Evolutionary conservation across 768 basidiomycete species (phyloP).

Genomic region (Mycena crocata): DNA sequence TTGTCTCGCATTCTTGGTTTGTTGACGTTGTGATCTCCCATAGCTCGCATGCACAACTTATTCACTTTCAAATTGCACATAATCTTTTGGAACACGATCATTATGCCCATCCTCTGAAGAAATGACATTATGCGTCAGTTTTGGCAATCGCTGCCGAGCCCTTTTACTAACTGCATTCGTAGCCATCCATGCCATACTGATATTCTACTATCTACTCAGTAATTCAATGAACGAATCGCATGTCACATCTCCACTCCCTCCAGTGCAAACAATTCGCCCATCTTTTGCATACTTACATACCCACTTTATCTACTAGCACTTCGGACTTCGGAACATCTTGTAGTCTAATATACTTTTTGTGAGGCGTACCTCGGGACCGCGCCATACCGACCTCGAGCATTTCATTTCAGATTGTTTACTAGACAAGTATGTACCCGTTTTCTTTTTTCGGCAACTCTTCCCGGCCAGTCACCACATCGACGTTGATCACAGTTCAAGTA

Average conservation of each 20-base stretch:
- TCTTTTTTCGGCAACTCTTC: too few relatives aligned
- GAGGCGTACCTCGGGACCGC: neutral
- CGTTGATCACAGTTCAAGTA: too few relatives aligned
- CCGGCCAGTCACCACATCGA: too few relatives aligned
- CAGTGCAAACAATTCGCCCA: constrained; percentile 9
- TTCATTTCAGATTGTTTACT: neutral
- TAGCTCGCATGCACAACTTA: constrained; percentile 15
- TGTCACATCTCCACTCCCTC: constrained; percentile 15
- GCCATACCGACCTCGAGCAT: too few relatives aligned
- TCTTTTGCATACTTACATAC: constrained; percentile 25
- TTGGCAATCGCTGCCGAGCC: neutral
- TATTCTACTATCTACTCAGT: constrained; percentile 24
- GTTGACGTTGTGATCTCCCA: neutral
- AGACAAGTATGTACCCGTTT: too few relatives aligned
- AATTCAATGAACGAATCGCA: constrained; percentile 22
- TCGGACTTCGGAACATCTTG: constrained; percentile 5
- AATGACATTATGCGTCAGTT: constrained; percentile 32
- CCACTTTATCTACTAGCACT: constrained; percentile 16
- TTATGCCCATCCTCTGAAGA: constrained; percentile 31
- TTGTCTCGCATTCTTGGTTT: neutral
- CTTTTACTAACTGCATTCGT: constrained; percentile 3
- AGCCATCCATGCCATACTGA: constrained; percentile 25
- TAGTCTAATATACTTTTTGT: constrained; percentile 16
- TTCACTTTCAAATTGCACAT: constrained; percentile 27
- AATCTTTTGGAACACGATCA: constrained; percentile 30